phyloP scores from a whole-genome alignment of 1,284 basidiomycete genomes.

The Hymenochaete sp. region DNA sequence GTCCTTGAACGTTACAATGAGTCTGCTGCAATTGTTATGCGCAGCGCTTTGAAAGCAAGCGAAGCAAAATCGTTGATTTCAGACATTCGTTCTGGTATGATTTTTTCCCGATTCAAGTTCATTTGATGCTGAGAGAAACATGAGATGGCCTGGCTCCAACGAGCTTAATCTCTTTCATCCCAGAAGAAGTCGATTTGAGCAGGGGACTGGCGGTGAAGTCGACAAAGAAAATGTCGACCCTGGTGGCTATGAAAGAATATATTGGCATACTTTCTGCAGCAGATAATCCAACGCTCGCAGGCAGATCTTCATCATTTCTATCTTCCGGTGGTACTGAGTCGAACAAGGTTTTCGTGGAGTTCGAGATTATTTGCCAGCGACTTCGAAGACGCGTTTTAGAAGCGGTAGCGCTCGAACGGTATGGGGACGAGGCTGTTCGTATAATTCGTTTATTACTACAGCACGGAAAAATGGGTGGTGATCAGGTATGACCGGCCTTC shows the following conservation, averaged over 20 bases:
- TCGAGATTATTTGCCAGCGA: conserved; percentile 65
- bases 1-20: conserved; percentile 74
- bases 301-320: conserved; percentile 58
- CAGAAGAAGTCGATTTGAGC: conserved; percentile 49
- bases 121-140: conserved; percentile 12
- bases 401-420: conserved; percentile 73
- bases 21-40: conserved; percentile 62
- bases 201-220: conserved; percentile 45
- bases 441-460: conserved; percentile 77
- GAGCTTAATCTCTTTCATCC: conserved; percentile 45
- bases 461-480: conserved; percentile 95
- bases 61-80: conserved; percentile 54
- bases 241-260: conserved; percentile 65
- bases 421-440: conserved; percentile 80
- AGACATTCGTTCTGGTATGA: conserved; percentile 58
- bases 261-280: conserved; percentile 63
- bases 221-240: conserved; percentile 49
- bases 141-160: conserved; percentile 57
- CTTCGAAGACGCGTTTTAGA: conserved; percentile 72
- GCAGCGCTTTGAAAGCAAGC: conserved; percentile 61
- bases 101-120: too few species aligned
- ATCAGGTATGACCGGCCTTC: conserved; percentile 54
- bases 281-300: conserved; percentile 72
- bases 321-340: conserved; percentile 48
- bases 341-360: conserved; percentile 70